phyloP scores from a whole-genome alignment of 2,329 filamentous ascomycete genomes.

The Diaporthe amygdali region DNA sequence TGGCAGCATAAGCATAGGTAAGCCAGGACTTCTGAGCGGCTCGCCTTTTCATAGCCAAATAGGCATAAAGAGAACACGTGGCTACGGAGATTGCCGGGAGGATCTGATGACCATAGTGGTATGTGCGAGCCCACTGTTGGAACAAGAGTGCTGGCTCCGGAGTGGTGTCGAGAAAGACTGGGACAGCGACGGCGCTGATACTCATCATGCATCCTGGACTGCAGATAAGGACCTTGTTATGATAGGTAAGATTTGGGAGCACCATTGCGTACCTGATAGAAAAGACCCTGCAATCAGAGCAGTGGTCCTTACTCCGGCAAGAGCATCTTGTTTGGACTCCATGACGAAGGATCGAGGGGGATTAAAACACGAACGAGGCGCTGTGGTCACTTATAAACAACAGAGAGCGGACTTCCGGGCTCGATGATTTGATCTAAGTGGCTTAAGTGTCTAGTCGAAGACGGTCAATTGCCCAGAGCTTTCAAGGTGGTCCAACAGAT shows the following conservation, averaged over 20 bases:
- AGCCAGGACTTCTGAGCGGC: constrained; percentile 27
- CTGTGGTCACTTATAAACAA: background rate
- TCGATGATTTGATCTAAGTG: background rate
- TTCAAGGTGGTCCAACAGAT: background rate
- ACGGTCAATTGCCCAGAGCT: background rate
- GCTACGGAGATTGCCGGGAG: constrained; percentile 36
- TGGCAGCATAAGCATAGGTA: background rate
- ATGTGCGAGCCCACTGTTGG: constrained; percentile 38
- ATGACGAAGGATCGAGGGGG: background rate
- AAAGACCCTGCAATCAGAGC: constrained; percentile 8
- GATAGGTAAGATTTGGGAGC: background rate
- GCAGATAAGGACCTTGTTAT: background rate
- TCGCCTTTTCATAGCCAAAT: constrained; percentile 31
- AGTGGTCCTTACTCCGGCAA: background rate
- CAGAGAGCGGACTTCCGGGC: background rate
- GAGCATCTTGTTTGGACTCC: background rate
- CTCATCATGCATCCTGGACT: constrained; percentile 15
- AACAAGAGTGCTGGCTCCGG: constrained; percentile 32
- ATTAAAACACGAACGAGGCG: background rate
- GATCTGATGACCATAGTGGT: constrained; percentile 37
- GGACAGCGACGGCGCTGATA: constrained; percentile 35
- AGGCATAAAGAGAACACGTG: constrained; percentile 33
- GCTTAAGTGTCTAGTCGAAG: background rate
- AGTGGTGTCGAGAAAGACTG: constrained; percentile 38
- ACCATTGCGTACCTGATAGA: background rate